Percentiles rank a stretch among this genome's conserved stretches.
These are phyloP conservation scores for Lachnum nothofagi DNA, from an alignment of 2,329 filamentous ascomycete species.

Conservation along the genomic window DNA sequence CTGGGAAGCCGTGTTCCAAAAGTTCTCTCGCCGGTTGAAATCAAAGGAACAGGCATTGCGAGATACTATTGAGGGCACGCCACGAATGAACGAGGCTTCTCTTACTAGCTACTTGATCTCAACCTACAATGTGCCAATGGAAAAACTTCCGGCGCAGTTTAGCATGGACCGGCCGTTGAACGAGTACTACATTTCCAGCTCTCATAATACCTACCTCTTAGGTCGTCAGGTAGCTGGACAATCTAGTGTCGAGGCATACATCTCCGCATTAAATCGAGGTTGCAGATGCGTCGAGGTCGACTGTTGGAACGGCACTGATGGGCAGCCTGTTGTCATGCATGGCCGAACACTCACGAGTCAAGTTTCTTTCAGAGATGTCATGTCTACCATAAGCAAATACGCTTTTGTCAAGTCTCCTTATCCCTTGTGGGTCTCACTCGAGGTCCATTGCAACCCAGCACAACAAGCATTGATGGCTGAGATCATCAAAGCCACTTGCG, in stretches of 20 bases:
- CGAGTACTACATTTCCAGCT: conserved; percentile 97
- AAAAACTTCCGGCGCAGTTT: conserved; percentile 55
- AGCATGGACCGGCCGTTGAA: conserved; percentile 79
- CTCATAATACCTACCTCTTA: conserved; percentile 94
- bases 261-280: conserved; percentile 77
- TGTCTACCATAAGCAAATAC: conserved; percentile 90
- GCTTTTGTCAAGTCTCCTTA: conserved; percentile 84
- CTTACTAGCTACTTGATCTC: conserved; percentile 76
- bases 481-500: conserved; percentile 81
- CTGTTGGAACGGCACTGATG: conserved; percentile 91
- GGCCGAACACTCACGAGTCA: conserved; percentile 83
- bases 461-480: conserved; percentile 87
- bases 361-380: conserved; percentile 85
- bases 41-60: conserved; percentile 41
- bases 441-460: conserved; percentile 80
- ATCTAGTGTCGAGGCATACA: conserved; percentile 93
- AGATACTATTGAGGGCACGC: conserved; percentile 39
- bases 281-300: conserved; percentile 97
- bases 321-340: conserved; percentile 83
- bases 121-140: conserved; percentile 63
- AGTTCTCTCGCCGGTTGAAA: conserved; percentile 58
- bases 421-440: conserved; percentile 88
- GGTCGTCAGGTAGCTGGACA: conserved; percentile 84
- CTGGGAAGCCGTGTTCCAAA: conserved; percentile 71
- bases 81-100: conserved; percentile 69